Base-by-base conservation (phyloP, 2,329 filamentous ascomycete species). In the Paecilomyces formosus region DNA sequence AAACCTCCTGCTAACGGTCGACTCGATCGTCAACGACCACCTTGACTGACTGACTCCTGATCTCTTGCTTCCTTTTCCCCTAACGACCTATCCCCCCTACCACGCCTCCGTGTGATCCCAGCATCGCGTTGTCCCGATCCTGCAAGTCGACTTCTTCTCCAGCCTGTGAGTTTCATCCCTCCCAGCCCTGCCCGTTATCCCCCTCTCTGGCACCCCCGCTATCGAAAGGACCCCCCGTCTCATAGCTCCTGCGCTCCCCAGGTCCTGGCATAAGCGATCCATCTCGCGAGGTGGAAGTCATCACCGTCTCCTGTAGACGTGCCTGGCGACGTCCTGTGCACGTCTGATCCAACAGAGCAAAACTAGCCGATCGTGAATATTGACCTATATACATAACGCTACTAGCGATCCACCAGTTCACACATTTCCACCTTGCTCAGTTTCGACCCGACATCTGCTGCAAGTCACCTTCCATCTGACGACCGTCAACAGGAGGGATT, bases 151-250 rank as follows among this genome's bases (percentile, higher is more conserved):
- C 54, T 52, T 55, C 18, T 51, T 56, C 49, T 50, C 54, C 57
- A 51, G 57, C 39, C 50, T 52, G 50, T 52, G n/a, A 52, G 50
- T 28, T 52, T 28, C 50, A 52, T 52, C 50, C 45, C 50, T 55
- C 57, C 53, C 55, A 24, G 31, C 53, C 49, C 58, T 54, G 51
- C 53, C 24, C 49, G 57, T 53, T 49, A 54, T 50, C 52, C 59
- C 58, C 54, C 51, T 58, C 54, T 56, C 55, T 45, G 52, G 28
- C 54, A 49, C 55, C 56, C 51, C 57, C 18, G 60, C 31, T 21
- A 55, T 35, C 39, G 15, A 18, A 18, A 45, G 15, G n/a, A 8
- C 15, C 39, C 54, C 54, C 30, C 31, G n/a, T 55, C 54, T 52
- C 21, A 24, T 24, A 52, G 50, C 15, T 31, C 9, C 35, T 33